Evolutionary conservation across 2,329 filamentous ascomycete genomes (phyloP).

Genomic region (Aspergillus fumigatiaffinis): DNA sequence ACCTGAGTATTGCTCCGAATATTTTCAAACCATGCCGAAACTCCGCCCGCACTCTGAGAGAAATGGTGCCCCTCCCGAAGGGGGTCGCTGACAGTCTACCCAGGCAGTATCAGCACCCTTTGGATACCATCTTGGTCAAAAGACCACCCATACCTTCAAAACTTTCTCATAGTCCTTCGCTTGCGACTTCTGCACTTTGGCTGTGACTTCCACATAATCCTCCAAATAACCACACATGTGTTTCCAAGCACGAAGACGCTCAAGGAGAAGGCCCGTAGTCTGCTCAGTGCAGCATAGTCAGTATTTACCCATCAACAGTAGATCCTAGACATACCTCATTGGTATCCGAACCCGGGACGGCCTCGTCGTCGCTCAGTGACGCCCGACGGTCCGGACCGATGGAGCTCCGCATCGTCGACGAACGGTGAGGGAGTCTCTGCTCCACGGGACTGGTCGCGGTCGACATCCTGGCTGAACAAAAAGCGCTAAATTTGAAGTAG

Average conservation of each 20-base stretch:
- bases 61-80: conserved; percentile 91
- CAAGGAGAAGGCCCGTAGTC: conserved; percentile 76
- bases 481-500: not conserved
- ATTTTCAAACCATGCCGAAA: conserved; percentile 90
- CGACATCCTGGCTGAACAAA: conserved; percentile 20
- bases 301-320: not conserved
- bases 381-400: conserved; percentile 28
- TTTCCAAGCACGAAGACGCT: conserved; percentile 92
- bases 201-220: conserved; percentile 79
- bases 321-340: conserved; percentile 29
- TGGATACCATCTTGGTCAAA: not conserved
- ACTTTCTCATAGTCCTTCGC: conserved; percentile 95
- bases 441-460: conserved; percentile 26
- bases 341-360: conserved; percentile 39
- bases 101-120: not conserved
- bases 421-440: conserved; percentile 30
- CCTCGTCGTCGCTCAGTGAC: conserved; percentile 39
- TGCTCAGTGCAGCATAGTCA: conserved; percentile 28
- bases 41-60: conserved; percentile 79
- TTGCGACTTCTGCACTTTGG: conserved; percentile 79
- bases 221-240: conserved; percentile 88
- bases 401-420: conserved; percentile 29
- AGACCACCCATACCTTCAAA: conserved; percentile 61
- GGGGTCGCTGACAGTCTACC: conserved; percentile 75
- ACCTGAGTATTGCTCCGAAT: conserved; percentile 84